Percentiles rank a stretch among this genome's conserved stretches.
Conservation (phyloP, 2,329 filamentous ascomycete species). For the Phymatotrichopsis omnivora region DNA sequence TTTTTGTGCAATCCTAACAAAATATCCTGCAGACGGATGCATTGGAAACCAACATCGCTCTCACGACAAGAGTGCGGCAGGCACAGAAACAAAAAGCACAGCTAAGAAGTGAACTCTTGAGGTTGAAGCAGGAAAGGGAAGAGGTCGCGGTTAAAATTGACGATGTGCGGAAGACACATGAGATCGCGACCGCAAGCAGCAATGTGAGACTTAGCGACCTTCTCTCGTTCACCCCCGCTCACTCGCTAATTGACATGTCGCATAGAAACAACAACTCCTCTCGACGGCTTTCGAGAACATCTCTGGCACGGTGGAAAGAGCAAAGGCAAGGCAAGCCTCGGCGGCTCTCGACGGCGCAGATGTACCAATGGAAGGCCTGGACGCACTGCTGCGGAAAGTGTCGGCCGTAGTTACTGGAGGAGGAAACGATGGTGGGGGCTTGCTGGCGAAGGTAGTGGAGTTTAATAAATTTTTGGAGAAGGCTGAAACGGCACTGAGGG, state of each 20-base stretch:
- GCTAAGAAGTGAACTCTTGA: conserved; percentile 26
- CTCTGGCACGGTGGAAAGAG: conserved; percentile 19
- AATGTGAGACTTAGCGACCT: conserved; percentile 22
- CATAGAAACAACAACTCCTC: conserved; percentile 17
- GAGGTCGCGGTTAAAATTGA: conserved; percentile 29
- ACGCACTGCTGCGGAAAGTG: conserved; percentile 17
- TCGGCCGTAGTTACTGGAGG: conserved; percentile 20
- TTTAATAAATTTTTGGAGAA: conserved; percentile 25
- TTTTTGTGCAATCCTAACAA: not conserved
- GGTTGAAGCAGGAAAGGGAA: conserved; percentile 25
- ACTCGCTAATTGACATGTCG: not conserved
- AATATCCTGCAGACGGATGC: conserved; percentile 18
- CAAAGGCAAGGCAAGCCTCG: conserved; percentile 16
- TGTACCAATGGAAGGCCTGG: conserved; percentile 15
- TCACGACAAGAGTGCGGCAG: conserved; percentile 12
- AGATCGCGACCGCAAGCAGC: conserved; percentile 24
- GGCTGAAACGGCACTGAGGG: conserved; percentile 17
- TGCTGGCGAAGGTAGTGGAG: conserved; percentile 21
- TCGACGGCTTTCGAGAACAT: conserved; percentile 24
- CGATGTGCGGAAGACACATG: conserved; percentile 28
- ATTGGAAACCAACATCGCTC: conserved; percentile 20
- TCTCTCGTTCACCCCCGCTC: not conserved
- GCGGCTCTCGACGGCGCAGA: not conserved
- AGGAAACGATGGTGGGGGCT: conserved; percentile 16
- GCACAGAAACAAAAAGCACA: conserved; percentile 26